Evolutionary conservation across 805 yeast species (phyloP), one percentile per base, ranked within the genome.

Genomic region (Wickerhamiella azyma): DNA sequence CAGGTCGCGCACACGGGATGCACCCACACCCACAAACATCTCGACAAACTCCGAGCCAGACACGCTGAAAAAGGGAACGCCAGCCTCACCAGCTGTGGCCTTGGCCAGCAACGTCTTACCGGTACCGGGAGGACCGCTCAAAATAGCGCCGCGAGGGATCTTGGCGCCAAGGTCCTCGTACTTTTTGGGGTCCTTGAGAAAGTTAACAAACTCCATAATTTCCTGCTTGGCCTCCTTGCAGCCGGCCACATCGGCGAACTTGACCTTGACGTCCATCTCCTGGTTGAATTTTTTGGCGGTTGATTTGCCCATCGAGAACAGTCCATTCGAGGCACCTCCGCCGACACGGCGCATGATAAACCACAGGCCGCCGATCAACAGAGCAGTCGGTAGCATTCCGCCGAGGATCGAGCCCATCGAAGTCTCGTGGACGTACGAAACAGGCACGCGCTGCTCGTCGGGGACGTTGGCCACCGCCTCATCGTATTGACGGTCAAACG

Each of bases 11-110:
- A 92, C 98, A 63, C 98, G 77, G 14, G 94, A 82, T 1, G 98
- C 97, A 68, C 98, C 98, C 19, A 89, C 96, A 71, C 98, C 98
- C 26, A 88, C 97, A 69, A 86, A 92, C 97, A 89, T 92, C 63
- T 89, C 97, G 11, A 92, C 95, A 55, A 89, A 89, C 64, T 89
- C 98, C 5, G 97, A 88, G 52, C 98, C 98, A 1, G 95, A 84
- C 16, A 92, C 97, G 13, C 94, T 83, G 57, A 79, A 79, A 62
- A 92, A 92, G 37, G 99, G 96, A 36, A 92, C 98, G 48, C 92
- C 94, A 0, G 99, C 98, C 64, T 92, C 99, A 54, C 98, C 98
- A 1, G 98, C 98, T 42, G 97, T 92, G 5, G 99, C 99, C 61
- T 85, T 89, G 10, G 99, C 99, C 43, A 92, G 68, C 45, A 92